Evolutionary conservation across 2,329 filamentous ascomycete genomes (phyloP).

Genomic region (Apiospora koreana): DNA sequence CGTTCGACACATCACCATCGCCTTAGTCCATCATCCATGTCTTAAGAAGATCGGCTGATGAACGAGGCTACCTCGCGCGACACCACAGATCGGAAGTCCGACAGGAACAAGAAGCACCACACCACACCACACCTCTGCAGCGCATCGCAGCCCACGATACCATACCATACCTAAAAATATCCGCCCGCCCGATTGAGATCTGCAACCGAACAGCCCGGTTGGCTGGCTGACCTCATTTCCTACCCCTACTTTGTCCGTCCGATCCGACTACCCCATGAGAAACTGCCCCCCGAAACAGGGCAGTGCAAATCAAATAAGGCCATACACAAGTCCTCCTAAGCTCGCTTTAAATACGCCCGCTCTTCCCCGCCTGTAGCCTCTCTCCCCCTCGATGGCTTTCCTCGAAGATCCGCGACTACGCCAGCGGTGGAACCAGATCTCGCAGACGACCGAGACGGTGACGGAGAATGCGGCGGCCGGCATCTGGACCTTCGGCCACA

Average conservation of each 20-base stretch:
- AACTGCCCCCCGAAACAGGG: neutral
- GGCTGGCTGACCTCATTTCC: conserved; percentile 1
- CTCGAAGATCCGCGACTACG: conserved; percentile 84
- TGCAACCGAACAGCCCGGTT: neutral
- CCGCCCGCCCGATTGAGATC: neutral
- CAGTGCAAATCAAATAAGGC: neutral
- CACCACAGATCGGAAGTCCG: conserved; percentile 9
- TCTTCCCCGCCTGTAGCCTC: conserved; percentile 5
- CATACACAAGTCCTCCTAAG: neutral
- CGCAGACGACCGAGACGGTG: conserved; percentile 84
- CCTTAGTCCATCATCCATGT: conserved; percentile 1
- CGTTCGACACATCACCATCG: neutral
- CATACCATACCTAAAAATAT: neutral
- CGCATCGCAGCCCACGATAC: neutral
- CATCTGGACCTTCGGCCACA: conserved; percentile 85
- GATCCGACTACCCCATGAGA: neutral
- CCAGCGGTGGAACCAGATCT: conserved; percentile 90
- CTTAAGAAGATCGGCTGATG: neutral
- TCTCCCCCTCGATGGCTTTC: conserved; percentile 50
- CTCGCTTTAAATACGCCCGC: neutral
- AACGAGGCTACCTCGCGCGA: conserved; percentile 5
- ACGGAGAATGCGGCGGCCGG: conserved; percentile 90
- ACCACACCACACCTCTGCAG: neutral
- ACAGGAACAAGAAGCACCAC: neutral
- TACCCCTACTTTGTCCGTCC: conserved; percentile 1